Evolutionary conservation across 192 early-diverging fungal species (phyloP).

Genomic region (Coemansia sp.): DNA sequence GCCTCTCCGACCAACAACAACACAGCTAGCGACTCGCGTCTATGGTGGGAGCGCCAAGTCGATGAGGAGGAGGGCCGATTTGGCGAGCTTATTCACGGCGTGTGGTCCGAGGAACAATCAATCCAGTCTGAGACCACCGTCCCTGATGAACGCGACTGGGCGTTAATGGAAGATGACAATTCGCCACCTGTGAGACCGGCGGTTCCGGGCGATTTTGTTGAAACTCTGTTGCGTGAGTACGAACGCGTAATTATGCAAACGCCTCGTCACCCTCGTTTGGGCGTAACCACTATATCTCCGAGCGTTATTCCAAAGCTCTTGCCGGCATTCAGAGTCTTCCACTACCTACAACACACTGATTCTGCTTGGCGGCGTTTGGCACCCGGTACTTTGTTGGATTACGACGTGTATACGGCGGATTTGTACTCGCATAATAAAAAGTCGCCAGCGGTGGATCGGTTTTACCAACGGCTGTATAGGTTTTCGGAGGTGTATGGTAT

Average conservation of each 20-base stretch:
- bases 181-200: not conserved
- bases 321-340: slow-evolving; percentile 62
- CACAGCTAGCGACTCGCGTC: slow-evolving; percentile 3
- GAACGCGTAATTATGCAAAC: slow-evolving; percentile 27
- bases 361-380: slow-evolving; percentile 10
- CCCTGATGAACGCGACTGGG: slow-evolving; percentile 22
- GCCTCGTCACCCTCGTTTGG: slow-evolving; percentile 15
- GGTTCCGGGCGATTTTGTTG: slow-evolving; percentile 39
- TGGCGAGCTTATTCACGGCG: slow-evolving; percentile 31
- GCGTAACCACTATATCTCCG: slow-evolving; percentile 57
- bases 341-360: slow-evolving; percentile 31
- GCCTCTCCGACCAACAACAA: not conserved
- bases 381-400: slow-evolving; percentile 42
- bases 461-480: slow-evolving; percentile 36
- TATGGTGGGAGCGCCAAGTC: slow-evolving; percentile 42
- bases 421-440: slow-evolving; percentile 25
- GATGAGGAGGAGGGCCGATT: slow-evolving; percentile 44
- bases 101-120: slow-evolving; percentile 20
- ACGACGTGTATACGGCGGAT: slow-evolving; percentile 51
- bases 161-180: slow-evolving; percentile 33
- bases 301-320: slow-evolving; percentile 65
- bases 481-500: slow-evolving; percentile 29
- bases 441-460: not conserved
- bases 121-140: not conserved
- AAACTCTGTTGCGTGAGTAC: slow-evolving; percentile 34